Conservation (phyloP, 208 protist genomes). For the Lotmaria passim region DNA sequence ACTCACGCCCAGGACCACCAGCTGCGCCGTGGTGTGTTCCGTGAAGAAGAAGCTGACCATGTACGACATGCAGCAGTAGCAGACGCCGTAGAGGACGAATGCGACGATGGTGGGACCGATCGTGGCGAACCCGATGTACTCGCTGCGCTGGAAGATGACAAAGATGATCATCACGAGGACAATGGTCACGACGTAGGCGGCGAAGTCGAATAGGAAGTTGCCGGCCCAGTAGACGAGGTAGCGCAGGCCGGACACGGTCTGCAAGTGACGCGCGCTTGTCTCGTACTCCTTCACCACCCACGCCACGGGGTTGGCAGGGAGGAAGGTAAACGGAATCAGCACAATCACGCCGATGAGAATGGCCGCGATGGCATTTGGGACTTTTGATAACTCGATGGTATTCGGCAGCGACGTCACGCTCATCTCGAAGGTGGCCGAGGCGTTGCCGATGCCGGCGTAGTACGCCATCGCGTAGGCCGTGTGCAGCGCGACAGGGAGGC, state of each 20-base stretch:
- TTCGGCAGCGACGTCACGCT: constrained; percentile 25
- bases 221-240: constrained; percentile 74
- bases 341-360: constrained; percentile 65
- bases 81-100: constrained; percentile 67
- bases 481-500: constrained; percentile 39
- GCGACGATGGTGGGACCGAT: constrained; percentile 48
- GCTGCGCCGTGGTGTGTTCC: constrained; percentile 73
- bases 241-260: constrained; percentile 72
- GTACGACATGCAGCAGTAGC: constrained; percentile 57
- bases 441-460: constrained; percentile 23
- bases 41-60: constrained; percentile 61
- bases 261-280: constrained; percentile 70
- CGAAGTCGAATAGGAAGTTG: constrained; percentile 84
- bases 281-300: constrained; percentile 86
- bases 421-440: constrained; percentile 23
- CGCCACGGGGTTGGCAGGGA: constrained; percentile 64
- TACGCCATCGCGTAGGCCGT: constrained; percentile 24
- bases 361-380: constrained; percentile 30
- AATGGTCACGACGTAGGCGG: constrained; percentile 62
- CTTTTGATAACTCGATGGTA: constrained; percentile 4
- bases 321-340: constrained; percentile 77
- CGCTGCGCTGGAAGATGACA: constrained; percentile 55
- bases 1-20: constrained; percentile 60
- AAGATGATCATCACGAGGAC: constrained; percentile 67
- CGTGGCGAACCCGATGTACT: constrained; percentile 56